Evolutionary conservation across 768 basidiomycete genomes (phyloP), one percentile per base, ranked within the genome.

Genomic region (Tylopilus subfusipes): DNA sequence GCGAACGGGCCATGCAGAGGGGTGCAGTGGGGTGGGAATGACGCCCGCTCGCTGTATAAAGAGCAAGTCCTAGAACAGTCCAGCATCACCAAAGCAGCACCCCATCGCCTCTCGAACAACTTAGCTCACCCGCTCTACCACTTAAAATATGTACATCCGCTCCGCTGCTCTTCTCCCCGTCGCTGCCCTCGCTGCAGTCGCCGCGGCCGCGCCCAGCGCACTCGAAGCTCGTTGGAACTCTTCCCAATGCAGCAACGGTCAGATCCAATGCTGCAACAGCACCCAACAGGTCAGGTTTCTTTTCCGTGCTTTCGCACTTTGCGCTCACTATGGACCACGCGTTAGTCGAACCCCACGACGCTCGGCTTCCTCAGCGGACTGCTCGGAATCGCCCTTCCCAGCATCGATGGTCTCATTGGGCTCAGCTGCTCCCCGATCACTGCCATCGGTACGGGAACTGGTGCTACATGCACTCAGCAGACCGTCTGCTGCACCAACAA

Each of bases 201-300:
- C 24, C 6, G 27, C 47, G 0, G 62, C 55, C 9, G 56, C 52
- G n/a, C 60, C 60, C 9, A 33, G 13, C 7, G 39, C 4, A 11
- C 43, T 54, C 22, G 29, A 38, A 18, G 60, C 48, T 5, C 60
- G 44, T 2, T 19, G 38, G 18, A 16, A n/a, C 34, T 10, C 34
- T 9, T 18, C 16, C 34, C 34, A 36, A 18, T 63, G 63, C n/a
- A 27, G 42, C 36, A 61, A 56, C 2, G 63, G 63, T 1, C 1
- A 33, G 0, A 11, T 47, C 0, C 47, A 52, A 14, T 63, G 63
- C 43, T 63, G 63, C 38, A 12, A 16, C 18, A 44, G 5, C 1
- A 52, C 49, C 12, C 24, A 29, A 10, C 0, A 1, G 6, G 59
- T 63, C 5, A 48, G 39, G 1, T 36, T 10, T 7, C 13, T 16